These are phyloP conservation scores for Leptosphaerulina australis DNA, from an alignment of 2,329 filamentous ascomycete species.

Conservation along the genomic window DNA sequence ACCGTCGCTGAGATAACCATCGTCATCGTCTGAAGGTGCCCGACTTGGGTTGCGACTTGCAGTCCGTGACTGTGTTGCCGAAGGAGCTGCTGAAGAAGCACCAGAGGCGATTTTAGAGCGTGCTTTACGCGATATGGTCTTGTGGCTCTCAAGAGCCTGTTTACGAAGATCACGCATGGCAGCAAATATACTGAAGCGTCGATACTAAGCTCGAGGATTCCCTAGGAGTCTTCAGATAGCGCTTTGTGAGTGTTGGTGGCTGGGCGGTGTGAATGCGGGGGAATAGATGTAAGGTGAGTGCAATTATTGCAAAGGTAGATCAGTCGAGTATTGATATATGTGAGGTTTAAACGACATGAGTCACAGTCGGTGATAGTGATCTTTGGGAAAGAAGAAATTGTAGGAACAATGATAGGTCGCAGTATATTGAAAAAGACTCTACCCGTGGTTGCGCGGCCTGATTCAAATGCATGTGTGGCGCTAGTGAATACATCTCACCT, in stretches of 20 bases:
- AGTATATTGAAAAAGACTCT: slow-evolving; percentile 13
- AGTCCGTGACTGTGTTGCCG: slow-evolving; percentile 61
- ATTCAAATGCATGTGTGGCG: slow-evolving; percentile 7
- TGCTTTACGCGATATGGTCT: slow-evolving; percentile 74
- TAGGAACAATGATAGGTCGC: slow-evolving; percentile 13
- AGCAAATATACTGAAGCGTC: neutral
- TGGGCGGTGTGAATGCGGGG: slow-evolving; percentile 36
- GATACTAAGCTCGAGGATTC: neutral
- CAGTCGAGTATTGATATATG: slow-evolving; percentile 32
- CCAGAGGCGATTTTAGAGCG: slow-evolving; percentile 63
- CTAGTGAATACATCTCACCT: slow-evolving; percentile 13
- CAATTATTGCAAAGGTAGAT: slow-evolving; percentile 46
- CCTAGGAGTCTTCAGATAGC: neutral
- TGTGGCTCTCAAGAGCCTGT: slow-evolving; percentile 73
- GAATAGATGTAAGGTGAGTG: slow-evolving; percentile 16
- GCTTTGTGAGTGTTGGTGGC: slow-evolving; percentile 5
- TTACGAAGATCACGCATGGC: slow-evolving; percentile 68
- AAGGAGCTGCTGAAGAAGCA: slow-evolving; percentile 63
- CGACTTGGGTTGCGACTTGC: slow-evolving; percentile 61
- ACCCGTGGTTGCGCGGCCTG: slow-evolving; percentile 10
- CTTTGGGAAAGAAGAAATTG: slow-evolving; percentile 9
- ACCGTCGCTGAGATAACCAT: slow-evolving; percentile 60
- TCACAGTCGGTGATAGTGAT: slow-evolving; percentile 32
- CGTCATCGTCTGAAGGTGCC: slow-evolving; percentile 68
- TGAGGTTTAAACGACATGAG: slow-evolving; percentile 45